Evolutionary conservation across 2,329 filamentous ascomycete species (phyloP), one percentile per base, ranked within the genome.

Genomic region (Lasiodiplodia hormozganensis): DNA sequence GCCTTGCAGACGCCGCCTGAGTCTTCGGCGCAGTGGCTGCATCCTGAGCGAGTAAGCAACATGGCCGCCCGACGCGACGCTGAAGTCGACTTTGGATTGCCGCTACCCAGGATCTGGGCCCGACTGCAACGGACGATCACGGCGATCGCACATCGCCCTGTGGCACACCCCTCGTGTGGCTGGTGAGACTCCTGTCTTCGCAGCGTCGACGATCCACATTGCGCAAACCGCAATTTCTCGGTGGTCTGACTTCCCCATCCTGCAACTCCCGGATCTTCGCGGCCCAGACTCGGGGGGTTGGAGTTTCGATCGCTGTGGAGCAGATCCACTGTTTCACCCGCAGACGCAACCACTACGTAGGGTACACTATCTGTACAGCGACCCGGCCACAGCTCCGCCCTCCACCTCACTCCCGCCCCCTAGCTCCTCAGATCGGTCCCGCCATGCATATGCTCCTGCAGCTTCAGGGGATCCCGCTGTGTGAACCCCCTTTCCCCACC

Each of bases 301-400:
- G 16, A 18, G 43, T 64, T 38, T 64, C 47, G 60, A 25, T 31
- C 21, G 60, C 31, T 64, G 60, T 52, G 60, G 60, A 64, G 60
- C 47, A 40, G 60, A 23, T 64, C 60, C 60, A 64, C 60, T 64
- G 60, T 64, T 64, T 40, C 58, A 47, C 40, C n/a, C 16, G 28
- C 36, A 40, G 14, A 18, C 58, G 40, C 5, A 40, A 25, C 16
- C 40, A 23, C 11, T 18, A 52, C 36, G 11, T 47, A 12, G 11
- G 21, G 31, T 52, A 49, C 60, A 25, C 18, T 10, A 23, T 52
- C 38, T n/a, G 40, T 18, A 49, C 58, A 11, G 14, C 60, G 3
- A 16, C 28, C 23, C 40, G 31, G 31, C 31, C 31, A 34, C 16
- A 11, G 4, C 52, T 18, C 52, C 11, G 23, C 12, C 28, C 60